Evolutionary conservation across 2,329 filamentous ascomycete species (phyloP).

Genomic region (Colletotrichum simmondsii): DNA sequence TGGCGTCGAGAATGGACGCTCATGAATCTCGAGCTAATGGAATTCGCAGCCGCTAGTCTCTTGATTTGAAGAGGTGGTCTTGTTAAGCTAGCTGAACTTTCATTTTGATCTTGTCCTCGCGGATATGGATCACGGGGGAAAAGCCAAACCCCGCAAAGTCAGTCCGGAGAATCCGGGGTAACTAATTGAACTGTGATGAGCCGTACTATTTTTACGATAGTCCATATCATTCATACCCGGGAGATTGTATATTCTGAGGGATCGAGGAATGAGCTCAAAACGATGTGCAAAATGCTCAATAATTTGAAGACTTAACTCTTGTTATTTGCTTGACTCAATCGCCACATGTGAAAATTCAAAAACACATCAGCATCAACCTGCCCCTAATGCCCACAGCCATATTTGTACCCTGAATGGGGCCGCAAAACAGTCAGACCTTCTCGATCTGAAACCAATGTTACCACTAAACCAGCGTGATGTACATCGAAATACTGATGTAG

Average conservation of each 20-base stretch:
- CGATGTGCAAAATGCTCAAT: background rate
- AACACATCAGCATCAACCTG: background rate
- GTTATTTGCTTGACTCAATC: background rate
- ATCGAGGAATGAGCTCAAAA: background rate
- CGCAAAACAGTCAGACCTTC: background rate
- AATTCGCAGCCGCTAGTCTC: background rate
- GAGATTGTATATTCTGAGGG: too few relatives aligned
- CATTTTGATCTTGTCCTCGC: background rate
- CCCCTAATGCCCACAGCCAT: background rate
- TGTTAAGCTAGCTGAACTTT: background rate
- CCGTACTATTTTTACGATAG: too few relatives aligned
- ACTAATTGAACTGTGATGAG: too few relatives aligned
- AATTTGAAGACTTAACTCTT: background rate
- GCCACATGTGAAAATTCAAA: background rate
- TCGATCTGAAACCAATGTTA: background rate
- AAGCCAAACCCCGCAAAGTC: background rate
- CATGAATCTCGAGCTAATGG: background rate
- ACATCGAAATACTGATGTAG: background rate
- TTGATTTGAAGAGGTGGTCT: background rate
- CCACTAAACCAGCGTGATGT: background rate
- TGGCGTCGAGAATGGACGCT: background rate
- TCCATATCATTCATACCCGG: too few relatives aligned
- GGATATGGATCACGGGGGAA: background rate
- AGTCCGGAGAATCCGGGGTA: background rate
- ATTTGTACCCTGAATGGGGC: too few relatives aligned